Evolutionary conservation across 1,139 yeast species (phyloP).

Genomic region (Zygosaccharomyces sapae): DNA sequence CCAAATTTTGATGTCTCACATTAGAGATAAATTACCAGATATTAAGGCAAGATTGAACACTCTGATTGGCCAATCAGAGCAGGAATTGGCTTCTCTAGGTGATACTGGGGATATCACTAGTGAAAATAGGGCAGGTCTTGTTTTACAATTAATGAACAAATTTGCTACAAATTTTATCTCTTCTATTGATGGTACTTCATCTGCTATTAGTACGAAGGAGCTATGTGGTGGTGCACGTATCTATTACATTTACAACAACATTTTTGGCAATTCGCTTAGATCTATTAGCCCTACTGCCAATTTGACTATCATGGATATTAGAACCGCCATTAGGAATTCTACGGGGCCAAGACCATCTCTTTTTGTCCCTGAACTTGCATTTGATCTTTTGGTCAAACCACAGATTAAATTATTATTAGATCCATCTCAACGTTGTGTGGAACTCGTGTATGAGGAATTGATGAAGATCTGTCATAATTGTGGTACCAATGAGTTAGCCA

Average conservation of each 20-base stretch:
- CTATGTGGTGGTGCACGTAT: constrained; percentile 97
- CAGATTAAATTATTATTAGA: constrained; percentile 82
- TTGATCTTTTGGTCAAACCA: constrained; percentile 91
- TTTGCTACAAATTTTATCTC: constrained; percentile 83
- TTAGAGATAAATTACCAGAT: constrained; percentile 91
- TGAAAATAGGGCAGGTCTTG: constrained; percentile 75
- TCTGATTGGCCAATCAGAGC: constrained; percentile 94
- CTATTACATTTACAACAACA: constrained; percentile 86
- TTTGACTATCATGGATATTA: constrained; percentile 73
- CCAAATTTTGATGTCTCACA: constrained; percentile 85
- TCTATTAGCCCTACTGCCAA: constrained; percentile 82
- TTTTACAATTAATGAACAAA: constrained; percentile 85
- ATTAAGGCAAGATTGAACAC: constrained; percentile 92
- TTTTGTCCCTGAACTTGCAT: constrained; percentile 95
- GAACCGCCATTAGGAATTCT: constrained; percentile 93
- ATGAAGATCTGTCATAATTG: constrained; percentile 96
- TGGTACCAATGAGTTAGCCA: constrained; percentile 72
- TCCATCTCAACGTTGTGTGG: constrained; percentile 93
- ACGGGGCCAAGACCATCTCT: constrained; percentile 97
- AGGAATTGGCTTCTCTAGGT: constrained; percentile 83
- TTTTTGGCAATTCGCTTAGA: constrained; percentile 74
- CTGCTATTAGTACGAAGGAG: constrained; percentile 84
- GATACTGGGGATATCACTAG: constrained; percentile 49
- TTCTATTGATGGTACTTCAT: constrained; percentile 88
- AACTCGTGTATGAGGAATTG: constrained; percentile 90